Base-by-base conservation (phyloP, 2,329 filamentous ascomycete species). In the Fusarium secorum region DNA sequence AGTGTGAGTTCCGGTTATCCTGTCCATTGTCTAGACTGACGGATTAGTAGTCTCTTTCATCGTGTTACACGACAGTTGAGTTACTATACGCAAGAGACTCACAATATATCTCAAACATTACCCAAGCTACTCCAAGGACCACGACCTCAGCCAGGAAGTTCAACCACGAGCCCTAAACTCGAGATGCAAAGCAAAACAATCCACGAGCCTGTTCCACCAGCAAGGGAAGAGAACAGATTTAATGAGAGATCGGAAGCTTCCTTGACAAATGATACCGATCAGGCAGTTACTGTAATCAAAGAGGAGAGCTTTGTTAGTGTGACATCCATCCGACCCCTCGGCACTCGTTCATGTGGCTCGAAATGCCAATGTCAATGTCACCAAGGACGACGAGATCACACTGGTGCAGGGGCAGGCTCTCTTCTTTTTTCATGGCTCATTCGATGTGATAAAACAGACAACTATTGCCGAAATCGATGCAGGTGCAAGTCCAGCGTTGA, bases 281-380 rank as follows among this genome's bases (percentile, higher is more conserved):
- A 10, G 0, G 7, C 5, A 0, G 4, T 33, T 2, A 3, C 55
- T 3, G 8, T 4, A 0, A 41, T 4, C 0, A 13, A 35, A 22
- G 42, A 65, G 3, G 51, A 56, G n/a, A 48, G 6, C 0, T 28
- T 60, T 1, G 1, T 46, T 5, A 68, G 7, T 9, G 30, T 73
- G 1, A 10, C 39, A 4, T 4, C 56, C 2, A 41, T 67, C 0
- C 48, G 46, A 17, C 48, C 70, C 6, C 4, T 69, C 3, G 18
- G 53, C 5, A 5, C 35, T 4, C 38, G 55, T 7, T 28, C 9
- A 9, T 70, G 71, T 20, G 24, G 24, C 2, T 4, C 1, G 15
- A 8, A n/a, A 0, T 73, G 70, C 4, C 32, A 42, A n/a, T 73
- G 70, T 13, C 41, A 20, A 26, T 72, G 71, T 4, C 71, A 72